Conservation (phyloP, 2,329 filamentous ascomycete genomes). For the Aspergillus neoniger region DNA sequence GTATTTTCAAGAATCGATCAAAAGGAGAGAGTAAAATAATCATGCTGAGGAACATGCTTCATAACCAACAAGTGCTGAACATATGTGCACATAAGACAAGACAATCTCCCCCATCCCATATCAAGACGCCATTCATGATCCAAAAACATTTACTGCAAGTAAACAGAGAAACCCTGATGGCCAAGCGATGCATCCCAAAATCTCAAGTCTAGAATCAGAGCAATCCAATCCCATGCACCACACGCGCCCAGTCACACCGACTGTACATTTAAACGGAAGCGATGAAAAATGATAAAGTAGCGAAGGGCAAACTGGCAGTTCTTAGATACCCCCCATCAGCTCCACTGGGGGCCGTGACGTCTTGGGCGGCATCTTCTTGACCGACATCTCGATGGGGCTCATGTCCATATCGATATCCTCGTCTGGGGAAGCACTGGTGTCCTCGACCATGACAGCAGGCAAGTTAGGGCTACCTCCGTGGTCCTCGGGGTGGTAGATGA, state of each 20-base stretch:
- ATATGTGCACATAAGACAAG: not conserved
- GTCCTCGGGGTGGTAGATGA: slow-evolving; percentile 65
- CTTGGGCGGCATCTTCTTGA: slow-evolving; percentile 51
- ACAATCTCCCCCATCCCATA: not conserved
- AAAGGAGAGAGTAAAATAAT: not conserved
- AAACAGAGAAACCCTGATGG: not conserved
- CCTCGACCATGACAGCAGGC: slow-evolving; percentile 65
- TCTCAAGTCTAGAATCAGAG: not conserved
- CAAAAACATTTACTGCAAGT: not conserved
- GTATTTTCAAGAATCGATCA: too few relatives aligned
- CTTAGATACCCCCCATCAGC: slow-evolving; percentile 49
- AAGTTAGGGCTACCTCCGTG: slow-evolving; percentile 62
- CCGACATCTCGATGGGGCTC: slow-evolving; percentile 45
- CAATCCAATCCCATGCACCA: slow-evolving; percentile 9
- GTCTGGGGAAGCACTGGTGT: slow-evolving; percentile 54
- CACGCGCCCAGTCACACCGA: not conserved
- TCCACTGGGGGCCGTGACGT: slow-evolving; percentile 60
- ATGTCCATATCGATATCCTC: slow-evolving; percentile 51
- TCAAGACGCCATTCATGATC: slow-evolving; percentile 2
- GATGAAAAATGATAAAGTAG: not conserved
- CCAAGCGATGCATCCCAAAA: slow-evolving; percentile 4
- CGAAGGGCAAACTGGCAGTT: not conserved
- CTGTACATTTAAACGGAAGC: not conserved
- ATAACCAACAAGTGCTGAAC: too few relatives aligned
- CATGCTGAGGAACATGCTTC: too few relatives aligned